Percentiles rank a stretch among this genome's conserved stretches.
These are phyloP conservation scores for Aspergillus ibericus DNA, from an alignment of 2,329 filamentous ascomycete genomes.

Conservation along the genomic window DNA sequence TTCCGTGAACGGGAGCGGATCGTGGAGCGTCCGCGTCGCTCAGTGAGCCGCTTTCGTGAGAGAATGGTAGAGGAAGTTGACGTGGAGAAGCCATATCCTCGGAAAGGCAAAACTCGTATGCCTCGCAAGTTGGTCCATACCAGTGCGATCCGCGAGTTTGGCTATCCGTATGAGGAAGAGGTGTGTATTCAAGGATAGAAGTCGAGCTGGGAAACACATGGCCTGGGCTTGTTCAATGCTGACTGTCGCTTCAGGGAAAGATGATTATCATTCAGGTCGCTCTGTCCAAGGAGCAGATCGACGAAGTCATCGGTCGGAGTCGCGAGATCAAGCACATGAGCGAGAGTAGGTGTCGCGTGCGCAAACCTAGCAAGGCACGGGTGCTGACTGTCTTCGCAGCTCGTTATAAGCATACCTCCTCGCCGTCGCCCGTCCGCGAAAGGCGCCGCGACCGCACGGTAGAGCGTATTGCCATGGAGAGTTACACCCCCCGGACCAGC, in stretches of 20 bases:
- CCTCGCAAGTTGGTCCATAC: slow-evolving; percentile 77
- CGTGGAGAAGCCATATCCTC: slow-evolving; percentile 60
- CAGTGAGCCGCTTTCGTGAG: slow-evolving; percentile 39
- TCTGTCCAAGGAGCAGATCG: slow-evolving; percentile 85
- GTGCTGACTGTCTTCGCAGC: slow-evolving; percentile 17
- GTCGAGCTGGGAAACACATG: neutral
- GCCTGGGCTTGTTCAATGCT: neutral
- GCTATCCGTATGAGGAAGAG: slow-evolving; percentile 85
- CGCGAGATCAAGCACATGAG: slow-evolving; percentile 54
- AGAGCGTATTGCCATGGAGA: slow-evolving; percentile 32
- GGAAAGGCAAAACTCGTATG: slow-evolving; percentile 87
- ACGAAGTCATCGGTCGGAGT: slow-evolving; percentile 80
- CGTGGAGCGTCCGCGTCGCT: slow-evolving; percentile 49
- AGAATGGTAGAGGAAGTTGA: slow-evolving; percentile 32
- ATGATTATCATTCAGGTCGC: slow-evolving; percentile 81
- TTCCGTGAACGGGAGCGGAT: slow-evolving; percentile 63
- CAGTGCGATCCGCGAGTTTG: slow-evolving; percentile 76
- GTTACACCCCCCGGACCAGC: slow-evolving; percentile 27
- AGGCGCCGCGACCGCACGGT: slow-evolving; percentile 21
- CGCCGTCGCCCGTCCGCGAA: slow-evolving; percentile 26
- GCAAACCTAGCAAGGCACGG: neutral
- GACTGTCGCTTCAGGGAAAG: slow-evolving; percentile 60
- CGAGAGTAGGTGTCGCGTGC: slow-evolving; percentile 32
- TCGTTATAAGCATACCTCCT: slow-evolving; percentile 23
- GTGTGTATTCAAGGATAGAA: slow-evolving; percentile 49